Evolutionary conservation across 345 rosid species (phyloP), one percentile per base, ranked within the genome.

Genomic region (Lepidium africanum): DNA sequence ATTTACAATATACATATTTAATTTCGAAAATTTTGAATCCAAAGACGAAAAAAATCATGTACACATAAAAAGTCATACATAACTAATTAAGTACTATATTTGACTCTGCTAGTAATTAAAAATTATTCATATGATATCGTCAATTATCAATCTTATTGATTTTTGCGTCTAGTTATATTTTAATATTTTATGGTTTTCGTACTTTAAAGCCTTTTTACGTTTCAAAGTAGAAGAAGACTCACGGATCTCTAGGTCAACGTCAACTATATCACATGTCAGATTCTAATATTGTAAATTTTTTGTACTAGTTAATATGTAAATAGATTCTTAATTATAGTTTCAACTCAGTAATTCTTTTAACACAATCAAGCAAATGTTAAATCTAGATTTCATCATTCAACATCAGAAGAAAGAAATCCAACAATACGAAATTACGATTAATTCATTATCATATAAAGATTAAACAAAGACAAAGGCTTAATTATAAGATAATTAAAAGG

Each of bases 161-260:
- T 49, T 70, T 46, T 39, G 70, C 12, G 63, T 71, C 36, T 27
- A 17, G n/a, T 46, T 5, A 61, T 52, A 52, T 46, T 55, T 17
- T 27, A 48, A 48, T 64, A 72, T 21, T n/a, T 47, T 9, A 63
- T 12, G 55, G 25, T 23, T 71, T 63, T 46, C 42, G 59, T 63
- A 63, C 59, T 64, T 65, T 65, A 39, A 64, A 63, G 16, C 43
- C 70, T 72, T 64, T 63, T 7, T 51, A 46, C 54, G 14, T 63
- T 55, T 52, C 62, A 61, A 51, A 35, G 16, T 10, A 47, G 65
- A 64, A 72, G 65, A 65, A 72, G 59, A 65, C 72, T 66, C 71
- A 73, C 61, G 54, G 62, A 58, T 65, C 64, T 39, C 60, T 23
- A 54, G 23, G 77, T 73, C 77, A 73, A 73, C 66, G 60, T 40